phyloP scores from a whole-genome alignment of 495 filamentous ascomycete genomes.

The Darksidea phi region DNA sequence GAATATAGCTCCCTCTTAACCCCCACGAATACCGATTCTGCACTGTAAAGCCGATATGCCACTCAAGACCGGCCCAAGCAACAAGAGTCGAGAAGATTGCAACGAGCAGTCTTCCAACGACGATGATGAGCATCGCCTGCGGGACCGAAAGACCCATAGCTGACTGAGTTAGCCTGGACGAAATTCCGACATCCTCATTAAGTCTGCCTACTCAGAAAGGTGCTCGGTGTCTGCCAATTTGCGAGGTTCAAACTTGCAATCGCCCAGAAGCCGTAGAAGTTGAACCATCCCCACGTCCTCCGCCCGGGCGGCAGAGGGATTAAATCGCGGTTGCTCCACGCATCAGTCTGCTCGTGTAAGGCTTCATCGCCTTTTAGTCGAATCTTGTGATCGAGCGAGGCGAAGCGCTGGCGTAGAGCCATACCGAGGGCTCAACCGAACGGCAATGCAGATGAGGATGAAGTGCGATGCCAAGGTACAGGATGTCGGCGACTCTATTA shows the following conservation, averaged over 20 bases:
- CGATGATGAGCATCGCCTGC: conserved; percentile 43
- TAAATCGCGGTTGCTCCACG: conserved; percentile 40
- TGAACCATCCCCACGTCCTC: conserved; percentile 41
- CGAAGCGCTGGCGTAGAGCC: conserved; percentile 11
- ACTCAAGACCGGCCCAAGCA: conserved; percentile 43
- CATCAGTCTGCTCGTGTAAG: conserved; percentile 26
- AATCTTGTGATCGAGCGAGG: not conserved
- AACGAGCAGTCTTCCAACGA: conserved; percentile 42
- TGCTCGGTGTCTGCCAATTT: conserved; percentile 46
- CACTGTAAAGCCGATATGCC: conserved; percentile 46
- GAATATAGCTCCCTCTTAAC: conserved; percentile 34
- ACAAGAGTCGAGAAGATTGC: conserved; percentile 41
- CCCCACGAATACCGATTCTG: conserved; percentile 44
- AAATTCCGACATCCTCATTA: no score
- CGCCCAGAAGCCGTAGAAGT: conserved; percentile 41
- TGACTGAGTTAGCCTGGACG: conserved; percentile 24
- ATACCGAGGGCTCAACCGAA: not conserved
- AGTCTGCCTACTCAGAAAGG: conserved; percentile 43
- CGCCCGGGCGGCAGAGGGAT: conserved; percentile 42
- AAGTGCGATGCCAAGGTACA: no score
- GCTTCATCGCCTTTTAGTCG: conserved; percentile 16
- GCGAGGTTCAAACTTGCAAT: conserved; percentile 36
- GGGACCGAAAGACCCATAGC: conserved; percentile 42
- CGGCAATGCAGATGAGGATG: no score
- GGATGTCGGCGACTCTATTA: no score